Base-by-base conservation (phyloP, 2,329 filamentous ascomycete genomes). In the Capronia americana region DNA sequence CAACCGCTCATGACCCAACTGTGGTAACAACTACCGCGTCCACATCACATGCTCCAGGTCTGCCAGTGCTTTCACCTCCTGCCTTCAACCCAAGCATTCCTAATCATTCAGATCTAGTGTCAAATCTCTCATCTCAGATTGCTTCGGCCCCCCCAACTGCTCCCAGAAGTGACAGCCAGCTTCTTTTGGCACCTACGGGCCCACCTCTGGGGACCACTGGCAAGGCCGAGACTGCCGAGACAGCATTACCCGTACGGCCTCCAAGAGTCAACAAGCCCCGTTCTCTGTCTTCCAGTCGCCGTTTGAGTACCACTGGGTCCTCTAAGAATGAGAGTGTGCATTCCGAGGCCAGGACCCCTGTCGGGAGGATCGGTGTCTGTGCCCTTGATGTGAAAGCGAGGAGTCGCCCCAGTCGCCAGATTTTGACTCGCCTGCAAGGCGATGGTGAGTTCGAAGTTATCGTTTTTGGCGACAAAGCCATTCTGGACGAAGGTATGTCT, bases 381-480 rank as follows among this genome's bases (percentile, higher is more conserved):
- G 96, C 95, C 24, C 83, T 99, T 65, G 95, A 99, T 80, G 87
- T 94, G 72, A 99, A 99, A 81, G 95, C 95, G 41, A 87, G 95
- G 74, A 97, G 93, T 83, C 98, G 98, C 79, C 95, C 95, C 1
- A 97, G 94, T 76, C 87, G 96, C 71, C 98, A 97, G 75, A 99
- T 99, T 72, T 82, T 99, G 66, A 98, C 96, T 75, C 88, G 93
- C 58, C 84, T 99, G 23, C 94, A 97, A 71, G 88, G 91, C 38
- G 93, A 96, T 71, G 88, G 90, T 57, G 94, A 98, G 73, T 98
- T 99, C 75, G 94, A 99, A 74, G 93, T 98, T 26, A 90, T 96
- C 68, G 94, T 99, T 12, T 99, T 99, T 81, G 96, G 95, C 56
- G 95, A 99, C 82, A 99, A 99, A 80, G 94, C 97, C 51, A 99